A percentile compares a stretch with the other conserved stretches of the same genome.
Conservation (phyloP, 2,329 filamentous ascomycete genomes). For the Lachnellula occidentalis region DNA sequence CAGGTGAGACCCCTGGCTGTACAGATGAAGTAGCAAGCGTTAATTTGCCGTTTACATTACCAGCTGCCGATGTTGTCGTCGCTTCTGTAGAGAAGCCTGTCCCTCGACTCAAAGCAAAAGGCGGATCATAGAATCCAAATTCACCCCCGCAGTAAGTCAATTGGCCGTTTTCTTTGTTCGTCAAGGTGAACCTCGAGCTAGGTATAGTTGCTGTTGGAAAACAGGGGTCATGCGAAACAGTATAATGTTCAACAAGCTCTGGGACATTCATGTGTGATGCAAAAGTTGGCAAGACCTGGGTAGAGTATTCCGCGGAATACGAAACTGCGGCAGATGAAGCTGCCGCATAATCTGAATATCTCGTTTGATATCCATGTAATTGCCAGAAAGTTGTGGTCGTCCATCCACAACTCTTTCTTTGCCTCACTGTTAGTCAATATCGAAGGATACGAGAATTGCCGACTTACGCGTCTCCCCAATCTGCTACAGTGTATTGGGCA, state of each 20-base stretch:
- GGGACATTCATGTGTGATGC: not conserved
- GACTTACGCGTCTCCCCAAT: not conserved
- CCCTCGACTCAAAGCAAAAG: not conserved
- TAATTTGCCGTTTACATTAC: not conserved
- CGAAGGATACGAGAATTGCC: too few relatives aligned
- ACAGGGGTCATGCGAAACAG: not conserved
- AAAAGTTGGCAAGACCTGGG: not conserved
- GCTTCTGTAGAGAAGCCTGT: not conserved
- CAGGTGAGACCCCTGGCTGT: not conserved
- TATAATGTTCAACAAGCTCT: not conserved
- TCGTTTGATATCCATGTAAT: not conserved
- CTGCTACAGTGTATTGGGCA: not conserved
- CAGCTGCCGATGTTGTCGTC: not conserved
- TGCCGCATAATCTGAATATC: not conserved
- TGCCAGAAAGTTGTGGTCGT: not conserved
- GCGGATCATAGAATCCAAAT: not conserved
- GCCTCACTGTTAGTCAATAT: not conserved
- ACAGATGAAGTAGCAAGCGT: not conserved
- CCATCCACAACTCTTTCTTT: not conserved
- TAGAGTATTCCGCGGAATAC: not conserved
- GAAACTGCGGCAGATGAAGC: not conserved
- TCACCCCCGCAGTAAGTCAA: not conserved
- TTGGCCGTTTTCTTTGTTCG: not conserved
- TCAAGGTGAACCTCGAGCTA: not conserved
- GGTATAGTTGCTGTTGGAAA: not conserved